Evolutionary conservation across 208 protist species (phyloP), one percentile per base, ranked within the genome.

Genomic region (Leishmania tarentolae): DNA sequence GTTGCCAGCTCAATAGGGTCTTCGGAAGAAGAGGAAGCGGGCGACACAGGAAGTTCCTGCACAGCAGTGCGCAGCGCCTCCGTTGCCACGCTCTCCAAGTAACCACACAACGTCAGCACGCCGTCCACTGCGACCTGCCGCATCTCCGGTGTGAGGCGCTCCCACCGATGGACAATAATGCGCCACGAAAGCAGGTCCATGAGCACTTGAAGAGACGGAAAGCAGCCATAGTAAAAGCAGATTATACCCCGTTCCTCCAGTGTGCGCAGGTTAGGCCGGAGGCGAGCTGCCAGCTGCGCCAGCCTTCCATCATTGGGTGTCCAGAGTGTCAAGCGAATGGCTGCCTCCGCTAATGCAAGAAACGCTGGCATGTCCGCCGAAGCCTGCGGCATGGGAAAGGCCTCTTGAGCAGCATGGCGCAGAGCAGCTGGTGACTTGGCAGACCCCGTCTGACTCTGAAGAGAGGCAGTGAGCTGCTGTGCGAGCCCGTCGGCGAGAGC

Each of bases 131-230:
- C 77, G 4, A 80, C 50, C 59, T 81, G 46, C 50, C 81, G 73
- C 82, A 76, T 81, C 6, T 85, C 77, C 28, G 65, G 61, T 35
- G 24, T 50, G 50, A 94, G 76, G n/a, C 82, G 82, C 11, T 61
- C 77, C 89, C 89, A 94, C 17, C 80, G 76, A 15, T 84, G 59
- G 21, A 85, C 46, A 47, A 94, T 79, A 44, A 87, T 93, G 59
- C 87, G 80, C 47, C 90, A 81, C 28, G 89, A 91, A 68, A 89
- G 86, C n/a, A 94, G 66, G 63, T 94, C 91, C 78, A 91, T 88
- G 42, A 94, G 79, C 65, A 94, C 71, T 56, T 87, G 87, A 15
- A 94, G 52, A 53, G 75, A 69, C 6, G 91, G 89, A 66, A 85
- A 94, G 65, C 83, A 80, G 63, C 84, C 83, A 1, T 76, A n/a